Base-by-base conservation (phyloP, 108 stramenopile species). In the Skeletonema costatum region DNA sequence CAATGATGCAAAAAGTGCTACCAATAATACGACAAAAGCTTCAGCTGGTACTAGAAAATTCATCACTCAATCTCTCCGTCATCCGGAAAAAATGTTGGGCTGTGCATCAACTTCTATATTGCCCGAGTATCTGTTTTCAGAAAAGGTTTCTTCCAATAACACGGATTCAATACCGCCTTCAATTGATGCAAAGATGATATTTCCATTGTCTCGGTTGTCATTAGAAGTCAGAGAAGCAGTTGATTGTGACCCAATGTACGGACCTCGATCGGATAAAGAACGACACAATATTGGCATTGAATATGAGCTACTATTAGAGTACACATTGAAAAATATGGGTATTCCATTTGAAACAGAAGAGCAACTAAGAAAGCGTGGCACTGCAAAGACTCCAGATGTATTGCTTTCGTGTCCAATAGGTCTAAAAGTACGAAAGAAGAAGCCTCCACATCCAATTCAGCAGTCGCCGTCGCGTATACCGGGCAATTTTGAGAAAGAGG, bases 261-360 rank as follows among this genome's bases (percentile, higher is more conserved):
- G 92, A 46, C 94, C 94, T 32, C 32, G 46, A 32, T 85, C 85
- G 30, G 94, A 95, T 60, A 80, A 68, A 44, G 78, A 85, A 53
- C 72, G 90, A 25, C 83, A 92, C 35, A 73, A 78, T 32, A 64
- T 93, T 48, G 94, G 94, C 5, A 80, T 93, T 32, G 94, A 95
- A 64, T 92, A 89, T 71, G 94, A 95, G 78, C 68, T 83, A 11
- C 41, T 89, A 7, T 74, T 95, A 35, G 94, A 92, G 62, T 56
- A 88, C 36, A 65, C 67, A 46, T 70, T 95, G 61, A 60, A 38
- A 61, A 63, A 72, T 10, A 85, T 90, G 80, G 84, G 90, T 53
- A 85, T 96, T 44, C 91, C 91, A 42, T 96, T 93, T 50, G 92
- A 93, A 60, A 92, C 90, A 56, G 94, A 96, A 64, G 83, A 80